These are phyloP conservation scores for Diplotaxis tenuifolia DNA, from an alignment of 345 rosid species.

Conservation along the genomic window DNA sequence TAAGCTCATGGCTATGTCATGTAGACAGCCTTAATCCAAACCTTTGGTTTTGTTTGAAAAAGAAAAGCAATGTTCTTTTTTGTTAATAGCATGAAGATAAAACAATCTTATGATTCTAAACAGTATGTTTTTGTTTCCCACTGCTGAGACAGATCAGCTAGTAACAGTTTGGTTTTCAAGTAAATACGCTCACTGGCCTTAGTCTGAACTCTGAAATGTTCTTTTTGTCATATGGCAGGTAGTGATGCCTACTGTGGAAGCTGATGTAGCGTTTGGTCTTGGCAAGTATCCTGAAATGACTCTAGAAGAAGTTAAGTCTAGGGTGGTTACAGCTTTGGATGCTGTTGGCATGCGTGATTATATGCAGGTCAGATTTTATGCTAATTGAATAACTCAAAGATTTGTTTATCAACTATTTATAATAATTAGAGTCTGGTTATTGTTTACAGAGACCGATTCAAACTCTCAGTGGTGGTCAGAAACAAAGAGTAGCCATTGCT, in stretches of 20 bases:
- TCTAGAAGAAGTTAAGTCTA: conserved; percentile 55
- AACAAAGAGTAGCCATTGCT: conserved; percentile 92
- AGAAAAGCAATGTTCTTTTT: neutral
- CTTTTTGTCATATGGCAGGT: conserved; percentile 51
- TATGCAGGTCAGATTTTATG: conserved; percentile 31
- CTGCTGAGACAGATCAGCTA: neutral
- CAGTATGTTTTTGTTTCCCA: neutral
- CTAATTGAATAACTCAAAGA: neutral
- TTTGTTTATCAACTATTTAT: neutral
- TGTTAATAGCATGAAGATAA: neutral
- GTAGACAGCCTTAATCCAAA: neutral
- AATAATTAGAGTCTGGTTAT: neutral
- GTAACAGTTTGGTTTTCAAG: neutral
- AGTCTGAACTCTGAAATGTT: neutral
- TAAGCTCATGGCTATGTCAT: neutral
- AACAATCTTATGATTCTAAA: neutral
- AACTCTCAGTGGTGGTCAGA: conserved; percentile 97
- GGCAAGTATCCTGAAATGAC: conserved; percentile 62
- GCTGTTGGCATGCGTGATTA: conserved; percentile 79
- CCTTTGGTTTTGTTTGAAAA: neutral
- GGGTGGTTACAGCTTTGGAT: conserved; percentile 67
- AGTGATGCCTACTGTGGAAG: conserved; percentile 96
- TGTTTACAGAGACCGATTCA: conserved; percentile 79
- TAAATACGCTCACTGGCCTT: neutral
- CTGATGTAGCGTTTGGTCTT: conserved; percentile 91